Evolutionary conservation across 805 yeast genomes (phyloP).

Genomic region (Zygosaccharomyces bailii): DNA sequence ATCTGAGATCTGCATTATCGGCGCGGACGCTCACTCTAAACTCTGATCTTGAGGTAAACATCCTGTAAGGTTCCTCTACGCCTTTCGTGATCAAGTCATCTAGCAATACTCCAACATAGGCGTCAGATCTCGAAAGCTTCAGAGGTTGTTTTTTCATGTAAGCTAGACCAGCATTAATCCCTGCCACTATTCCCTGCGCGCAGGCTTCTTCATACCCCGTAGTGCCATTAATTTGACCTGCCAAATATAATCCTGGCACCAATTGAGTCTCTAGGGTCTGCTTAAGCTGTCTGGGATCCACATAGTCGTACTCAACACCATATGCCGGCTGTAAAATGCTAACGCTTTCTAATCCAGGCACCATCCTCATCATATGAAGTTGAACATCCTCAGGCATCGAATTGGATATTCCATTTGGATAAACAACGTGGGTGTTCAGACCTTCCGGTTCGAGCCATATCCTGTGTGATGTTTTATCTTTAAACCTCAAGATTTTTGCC

Average conservation of each 20-base stretch:
- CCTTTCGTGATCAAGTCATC: slow-evolving; percentile 96
- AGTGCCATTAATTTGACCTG: slow-evolving; percentile 98
- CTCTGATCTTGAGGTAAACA: slow-evolving; percentile 96
- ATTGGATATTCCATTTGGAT: slow-evolving; percentile 94
- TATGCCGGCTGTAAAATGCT: slow-evolving; percentile 93
- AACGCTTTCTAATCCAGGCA: slow-evolving; percentile 86
- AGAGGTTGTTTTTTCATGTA: slow-evolving; percentile 44
- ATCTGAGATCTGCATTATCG: slow-evolving; percentile 87
- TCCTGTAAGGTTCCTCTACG: slow-evolving; percentile 93
- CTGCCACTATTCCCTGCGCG: slow-evolving; percentile 93
- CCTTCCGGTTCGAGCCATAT: slow-evolving; percentile 99
- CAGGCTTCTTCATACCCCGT: slow-evolving; percentile 99
- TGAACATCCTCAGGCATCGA: slow-evolving; percentile 97
- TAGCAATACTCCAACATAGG: slow-evolving; percentile 85
- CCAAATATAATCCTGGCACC: slow-evolving; percentile 74
- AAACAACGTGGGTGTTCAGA: slow-evolving; percentile 74
- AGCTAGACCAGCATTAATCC: slow-evolving; percentile 82
- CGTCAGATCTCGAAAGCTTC: slow-evolving; percentile 68
- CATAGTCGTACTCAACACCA: slow-evolving; percentile 97
- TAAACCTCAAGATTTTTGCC: slow-evolving; percentile 76
- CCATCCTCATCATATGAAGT: slow-evolving; percentile 62
- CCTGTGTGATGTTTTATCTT: slow-evolving; percentile 70
- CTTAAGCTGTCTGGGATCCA: slow-evolving; percentile 85
- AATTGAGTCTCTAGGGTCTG: slow-evolving; percentile 77
- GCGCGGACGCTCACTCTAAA: slow-evolving; percentile 86